Evolutionary conservation across 2,329 filamentous ascomycete genomes (phyloP).

Genomic region (Claviceps capensis): DNA sequence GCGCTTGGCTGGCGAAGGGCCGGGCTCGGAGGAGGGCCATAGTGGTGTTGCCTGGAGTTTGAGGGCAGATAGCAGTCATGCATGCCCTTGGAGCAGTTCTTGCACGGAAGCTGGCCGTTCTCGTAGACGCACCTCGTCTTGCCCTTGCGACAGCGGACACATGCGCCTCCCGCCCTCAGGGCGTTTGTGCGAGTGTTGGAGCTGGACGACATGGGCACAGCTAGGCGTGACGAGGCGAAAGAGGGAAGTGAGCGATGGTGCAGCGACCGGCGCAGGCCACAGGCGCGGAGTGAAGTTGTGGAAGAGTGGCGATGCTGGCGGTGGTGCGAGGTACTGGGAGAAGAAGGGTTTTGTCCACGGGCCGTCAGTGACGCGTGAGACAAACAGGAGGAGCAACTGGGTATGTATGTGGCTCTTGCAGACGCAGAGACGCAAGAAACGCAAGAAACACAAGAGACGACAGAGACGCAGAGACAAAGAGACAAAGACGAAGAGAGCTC

Average conservation of each 20-base stretch:
- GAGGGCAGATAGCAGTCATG: slow-evolving; percentile 50
- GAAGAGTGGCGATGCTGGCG: slow-evolving; percentile 1
- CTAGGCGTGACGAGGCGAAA: not conserved
- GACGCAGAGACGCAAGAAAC: no score
- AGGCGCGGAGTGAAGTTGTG: slow-evolving; percentile 1
- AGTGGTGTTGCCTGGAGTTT: slow-evolving; percentile 45
- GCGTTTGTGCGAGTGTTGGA: slow-evolving; percentile 41
- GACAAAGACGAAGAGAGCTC: not conserved
- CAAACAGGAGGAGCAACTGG: not conserved
- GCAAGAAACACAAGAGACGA: no score
- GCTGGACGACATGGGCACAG: slow-evolving; percentile 28
- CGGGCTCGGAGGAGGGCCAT: slow-evolving; percentile 37
- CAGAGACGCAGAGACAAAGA: not conserved
- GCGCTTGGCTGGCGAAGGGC: slow-evolving; percentile 30
- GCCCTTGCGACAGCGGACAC: slow-evolving; percentile 49
- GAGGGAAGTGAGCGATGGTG: not conserved
- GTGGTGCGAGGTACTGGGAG: slow-evolving; percentile 4
- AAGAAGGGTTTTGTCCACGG: slow-evolving; percentile 1
- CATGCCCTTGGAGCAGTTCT: slow-evolving; percentile 50
- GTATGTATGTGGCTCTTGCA: not conserved
- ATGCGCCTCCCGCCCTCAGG: slow-evolving; percentile 46
- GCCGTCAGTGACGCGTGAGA: slow-evolving; percentile 3
- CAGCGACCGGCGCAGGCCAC: not conserved
- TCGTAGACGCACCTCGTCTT: slow-evolving; percentile 53
- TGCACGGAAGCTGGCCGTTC: slow-evolving; percentile 47